These are phyloP conservation scores for Pleoardoris graminearum DNA, from an alignment of 2,329 filamentous ascomycete species.

Conservation along the genomic window DNA sequence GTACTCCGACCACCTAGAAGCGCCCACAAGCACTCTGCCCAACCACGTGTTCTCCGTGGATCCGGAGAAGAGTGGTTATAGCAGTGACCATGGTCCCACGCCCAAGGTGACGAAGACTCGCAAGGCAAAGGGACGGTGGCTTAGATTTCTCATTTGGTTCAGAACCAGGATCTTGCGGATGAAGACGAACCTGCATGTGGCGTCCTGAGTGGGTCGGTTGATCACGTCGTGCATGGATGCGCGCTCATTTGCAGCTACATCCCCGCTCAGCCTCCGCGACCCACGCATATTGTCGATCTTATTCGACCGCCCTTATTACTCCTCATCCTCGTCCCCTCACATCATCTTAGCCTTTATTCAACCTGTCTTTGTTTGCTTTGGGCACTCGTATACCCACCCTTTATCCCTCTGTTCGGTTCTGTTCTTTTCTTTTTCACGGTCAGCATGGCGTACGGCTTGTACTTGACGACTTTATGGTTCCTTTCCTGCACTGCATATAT, in stretches of 20 bases:
- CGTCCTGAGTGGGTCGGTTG: slow-evolving; percentile 5
- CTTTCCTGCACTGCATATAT: slow-evolving; percentile 25
- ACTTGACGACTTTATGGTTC: slow-evolving; percentile 22
- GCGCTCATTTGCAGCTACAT: slow-evolving; percentile 1
- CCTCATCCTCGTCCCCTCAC: background rate
- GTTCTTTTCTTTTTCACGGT: slow-evolving; percentile 10
- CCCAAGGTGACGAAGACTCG: slow-evolving; percentile 40
- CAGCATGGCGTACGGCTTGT: slow-evolving; percentile 30
- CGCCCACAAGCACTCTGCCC: slow-evolving; percentile 42
- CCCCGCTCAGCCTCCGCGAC: slow-evolving; percentile 9
- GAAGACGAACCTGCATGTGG: slow-evolving; percentile 24
- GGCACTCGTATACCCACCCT: slow-evolving; percentile 6
- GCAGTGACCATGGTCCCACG: slow-evolving; percentile 16
- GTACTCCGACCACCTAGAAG: slow-evolving; percentile 43
- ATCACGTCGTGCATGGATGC: background rate
- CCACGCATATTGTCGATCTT: slow-evolving; percentile 5
- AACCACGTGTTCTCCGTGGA: slow-evolving; percentile 35
- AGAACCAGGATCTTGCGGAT: slow-evolving; percentile 59
- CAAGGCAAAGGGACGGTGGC: slow-evolving; percentile 52
- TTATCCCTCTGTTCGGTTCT: slow-evolving; percentile 9
- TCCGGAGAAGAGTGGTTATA: slow-evolving; percentile 32
- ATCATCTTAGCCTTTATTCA: background rate
- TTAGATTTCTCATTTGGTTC: slow-evolving; percentile 61
- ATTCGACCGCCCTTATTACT: background rate
- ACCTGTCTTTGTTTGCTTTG: background rate